Evolutionary conservation across 2,329 filamentous ascomycete genomes (phyloP).

Genomic region (Aspergillus quadrilineatus): DNA sequence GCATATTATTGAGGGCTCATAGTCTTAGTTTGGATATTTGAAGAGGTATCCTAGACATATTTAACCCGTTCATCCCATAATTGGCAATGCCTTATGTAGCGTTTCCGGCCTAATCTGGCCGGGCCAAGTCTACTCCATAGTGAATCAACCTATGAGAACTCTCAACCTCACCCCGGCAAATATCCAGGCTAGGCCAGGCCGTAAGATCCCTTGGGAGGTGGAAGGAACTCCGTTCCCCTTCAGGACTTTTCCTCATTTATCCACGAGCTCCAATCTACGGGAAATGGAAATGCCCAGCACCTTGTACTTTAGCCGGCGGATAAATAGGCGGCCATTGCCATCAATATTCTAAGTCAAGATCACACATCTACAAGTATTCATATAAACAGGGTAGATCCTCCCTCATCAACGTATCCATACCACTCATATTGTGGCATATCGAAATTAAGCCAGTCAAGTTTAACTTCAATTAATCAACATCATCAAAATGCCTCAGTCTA

Average conservation of each 20-base stretch:
- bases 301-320: constrained; percentile 6
- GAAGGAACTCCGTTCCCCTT: not conserved
- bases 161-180: not conserved
- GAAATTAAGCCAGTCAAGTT: not conserved
- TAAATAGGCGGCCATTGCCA: not conserved
- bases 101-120: too few species aligned
- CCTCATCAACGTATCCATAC: not conserved
- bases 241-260: not conserved
- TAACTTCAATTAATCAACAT: not conserved
- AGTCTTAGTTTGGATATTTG: too few species aligned
- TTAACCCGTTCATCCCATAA: not conserved
- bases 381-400: not conserved
- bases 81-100: not conserved
- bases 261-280: not conserved
- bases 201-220: not conserved
- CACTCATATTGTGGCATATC: not conserved
- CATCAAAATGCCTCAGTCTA: constrained; percentile 5
- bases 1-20: not conserved
- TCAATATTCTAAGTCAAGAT: not conserved
- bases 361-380: not conserved
- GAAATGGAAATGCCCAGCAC: not conserved
- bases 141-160: not conserved
- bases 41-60: too few species aligned
- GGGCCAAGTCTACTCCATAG: too few species aligned
- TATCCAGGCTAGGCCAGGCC: not conserved